phyloP scores from a whole-genome alignment of 331 rosid genomes.

The Arachis monticola region DNA sequence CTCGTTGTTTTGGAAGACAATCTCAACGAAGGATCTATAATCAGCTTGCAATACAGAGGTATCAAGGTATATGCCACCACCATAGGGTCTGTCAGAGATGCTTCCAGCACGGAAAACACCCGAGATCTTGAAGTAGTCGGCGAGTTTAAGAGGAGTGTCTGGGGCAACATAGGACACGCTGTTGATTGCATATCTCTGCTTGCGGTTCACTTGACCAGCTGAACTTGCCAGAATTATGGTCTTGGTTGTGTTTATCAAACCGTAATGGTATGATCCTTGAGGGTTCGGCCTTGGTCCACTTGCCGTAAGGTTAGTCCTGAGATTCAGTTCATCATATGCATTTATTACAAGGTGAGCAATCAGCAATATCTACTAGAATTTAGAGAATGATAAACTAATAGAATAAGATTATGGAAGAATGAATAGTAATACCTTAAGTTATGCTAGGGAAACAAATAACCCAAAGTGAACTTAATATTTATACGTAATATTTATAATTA shows the following conservation, averaged over 20 bases:
- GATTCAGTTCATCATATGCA: conserved; percentile 7
- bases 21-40: conserved; percentile 75
- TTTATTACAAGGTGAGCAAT: too few species aligned
- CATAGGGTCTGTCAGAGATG: conserved; percentile 75
- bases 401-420: too few species aligned
- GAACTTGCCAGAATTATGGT: conserved; percentile 70
- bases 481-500: too few species aligned
- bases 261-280: conserved; percentile 97
- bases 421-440: not conserved
- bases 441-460: too few species aligned
- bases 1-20: conserved; percentile 92
- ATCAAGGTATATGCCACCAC: conserved; percentile 90
- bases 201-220: conserved; percentile 77
- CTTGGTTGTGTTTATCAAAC: conserved; percentile 68
- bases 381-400: not conserved
- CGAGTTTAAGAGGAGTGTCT: conserved; percentile 93
- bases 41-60: conserved; percentile 88
- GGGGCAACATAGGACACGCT: conserved; percentile 83
- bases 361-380: too few species aligned
- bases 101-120: conserved; percentile 89
- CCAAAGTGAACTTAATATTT: too few species aligned
- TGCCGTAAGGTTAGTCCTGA: conserved; percentile 95
- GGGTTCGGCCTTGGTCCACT: conserved; percentile 99
- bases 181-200: conserved; percentile 90
- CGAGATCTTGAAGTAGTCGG: conserved; percentile 81